Conservation (phyloP, 2,329 filamentous ascomycete species). For the Alternaria angustiovoidea region DNA sequence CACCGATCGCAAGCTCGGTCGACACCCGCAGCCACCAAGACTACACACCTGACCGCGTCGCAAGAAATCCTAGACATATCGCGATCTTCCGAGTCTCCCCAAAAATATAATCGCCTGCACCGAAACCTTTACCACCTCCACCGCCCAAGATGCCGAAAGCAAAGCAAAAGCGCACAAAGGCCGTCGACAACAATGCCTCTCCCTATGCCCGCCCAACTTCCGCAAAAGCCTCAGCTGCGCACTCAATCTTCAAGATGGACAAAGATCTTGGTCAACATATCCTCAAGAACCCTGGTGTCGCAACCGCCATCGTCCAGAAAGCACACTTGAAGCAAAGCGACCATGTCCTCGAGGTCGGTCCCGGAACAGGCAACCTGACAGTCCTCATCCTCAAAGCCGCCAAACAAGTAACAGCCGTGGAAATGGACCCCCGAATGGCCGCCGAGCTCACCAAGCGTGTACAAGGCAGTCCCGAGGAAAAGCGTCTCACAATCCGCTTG, state of each 20-base stretch:
- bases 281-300: constrained; percentile 88
- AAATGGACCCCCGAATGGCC: constrained; percentile 95
- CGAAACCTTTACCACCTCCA: background rate
- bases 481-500: constrained; percentile 84
- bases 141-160: constrained; percentile 56
- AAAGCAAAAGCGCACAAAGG: constrained; percentile 48
- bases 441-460: constrained; percentile 94
- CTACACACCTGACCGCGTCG: background rate
- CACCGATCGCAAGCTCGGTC: constrained; percentile 8
- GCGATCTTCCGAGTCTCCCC: background rate
- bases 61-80: background rate
- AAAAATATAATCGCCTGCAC: background rate
- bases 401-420: constrained; percentile 83
- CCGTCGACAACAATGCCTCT: constrained; percentile 44
- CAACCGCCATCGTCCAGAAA: constrained; percentile 84
- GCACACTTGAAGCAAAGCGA: constrained; percentile 89
- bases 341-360: constrained; percentile 87
- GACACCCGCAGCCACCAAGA: constrained; percentile 1
- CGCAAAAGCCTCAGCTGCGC: constrained; percentile 62
- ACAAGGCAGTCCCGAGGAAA: constrained; percentile 80
- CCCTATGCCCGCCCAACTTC: constrained; percentile 56
- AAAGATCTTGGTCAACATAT: constrained; percentile 90
- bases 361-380: constrained; percentile 88
- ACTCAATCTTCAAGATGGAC: constrained; percentile 98
- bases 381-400: constrained; percentile 88